These are phyloP conservation scores for Candida sonorensis DNA, from an alignment of 805 yeast species.

Conservation along the genomic window DNA sequence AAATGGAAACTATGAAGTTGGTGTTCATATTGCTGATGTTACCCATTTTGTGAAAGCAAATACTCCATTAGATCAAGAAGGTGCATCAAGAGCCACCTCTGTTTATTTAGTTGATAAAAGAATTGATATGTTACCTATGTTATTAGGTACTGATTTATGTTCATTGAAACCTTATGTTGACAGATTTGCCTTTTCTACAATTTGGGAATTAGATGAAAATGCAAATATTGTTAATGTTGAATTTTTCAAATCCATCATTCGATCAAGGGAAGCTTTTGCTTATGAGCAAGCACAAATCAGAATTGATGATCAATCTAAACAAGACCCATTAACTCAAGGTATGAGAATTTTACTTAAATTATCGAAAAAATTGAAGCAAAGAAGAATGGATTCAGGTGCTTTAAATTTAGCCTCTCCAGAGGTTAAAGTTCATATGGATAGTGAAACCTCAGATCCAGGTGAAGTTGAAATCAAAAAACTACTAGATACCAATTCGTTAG, in stretches of 20 bases:
- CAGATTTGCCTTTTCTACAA: slow-evolving; percentile 88
- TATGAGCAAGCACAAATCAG: slow-evolving; percentile 89
- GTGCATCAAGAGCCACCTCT: slow-evolving; percentile 95
- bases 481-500: slow-evolving; percentile 88
- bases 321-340: slow-evolving; percentile 81
- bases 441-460: slow-evolving; percentile 94
- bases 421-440: slow-evolving; percentile 94
- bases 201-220: slow-evolving; percentile 88
- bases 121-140: slow-evolving; percentile 96
- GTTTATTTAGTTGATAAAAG: slow-evolving; percentile 96
- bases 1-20: slow-evolving; percentile 94
- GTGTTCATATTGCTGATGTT: slow-evolving; percentile 99
- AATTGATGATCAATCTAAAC: slow-evolving; percentile 70
- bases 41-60: slow-evolving; percentile 93
- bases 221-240: slow-evolving; percentile 78
- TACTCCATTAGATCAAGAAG: slow-evolving; percentile 90
- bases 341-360: slow-evolving; percentile 75
- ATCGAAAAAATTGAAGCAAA: slow-evolving; percentile 81
- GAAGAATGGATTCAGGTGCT: slow-evolving; percentile 91
- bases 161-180: slow-evolving; percentile 94
- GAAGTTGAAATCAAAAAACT: slow-evolving; percentile 89
- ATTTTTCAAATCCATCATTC: slow-evolving; percentile 81
- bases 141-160: slow-evolving; percentile 92
- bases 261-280: slow-evolving; percentile 89
- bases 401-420: slow-evolving; percentile 96